Conservation (phyloP, 441 rosid genomes). For the Melastoma candidum region DNA sequence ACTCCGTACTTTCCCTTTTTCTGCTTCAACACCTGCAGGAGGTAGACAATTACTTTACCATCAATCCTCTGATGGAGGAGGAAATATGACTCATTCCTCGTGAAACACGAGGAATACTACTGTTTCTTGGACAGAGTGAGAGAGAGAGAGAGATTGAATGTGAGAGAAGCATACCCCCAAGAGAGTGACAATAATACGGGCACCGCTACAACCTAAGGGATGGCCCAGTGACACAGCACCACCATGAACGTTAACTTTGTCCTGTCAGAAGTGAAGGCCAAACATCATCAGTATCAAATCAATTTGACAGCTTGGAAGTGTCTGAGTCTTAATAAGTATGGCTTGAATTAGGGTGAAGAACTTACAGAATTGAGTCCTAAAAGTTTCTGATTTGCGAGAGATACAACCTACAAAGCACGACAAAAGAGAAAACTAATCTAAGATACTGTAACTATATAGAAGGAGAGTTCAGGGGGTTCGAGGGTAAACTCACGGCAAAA, state of each 20-base stretch:
- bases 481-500: neutral
- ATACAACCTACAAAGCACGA: conserved; percentile 53
- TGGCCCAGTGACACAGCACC: conserved; percentile 97
- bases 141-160: no score
- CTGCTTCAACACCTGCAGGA: conserved; percentile 53
- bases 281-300: neutral
- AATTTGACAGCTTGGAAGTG: neutral
- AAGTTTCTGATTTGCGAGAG: conserved; percentile 83
- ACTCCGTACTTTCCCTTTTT: conserved; percentile 70
- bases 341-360: conserved; percentile 12
- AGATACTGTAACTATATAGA: conserved; percentile 2
- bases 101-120: no score
- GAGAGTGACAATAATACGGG: conserved; percentile 82
- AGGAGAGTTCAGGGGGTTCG: conserved; percentile 1
- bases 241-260: conserved; percentile 78
- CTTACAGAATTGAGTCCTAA: conserved; percentile 76
- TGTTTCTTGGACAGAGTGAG: no score
- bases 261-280: conserved; percentile 27
- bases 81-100: neutral
- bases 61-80: neutral
- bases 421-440: conserved; percentile 2
- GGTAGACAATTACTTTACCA: no score
- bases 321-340: no score
- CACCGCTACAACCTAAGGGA: conserved; percentile 98
- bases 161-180: conserved; percentile 46